phyloP scores from a whole-genome alignment of 2,329 filamentous ascomycete species.

The Sporothrix globosa region DNA sequence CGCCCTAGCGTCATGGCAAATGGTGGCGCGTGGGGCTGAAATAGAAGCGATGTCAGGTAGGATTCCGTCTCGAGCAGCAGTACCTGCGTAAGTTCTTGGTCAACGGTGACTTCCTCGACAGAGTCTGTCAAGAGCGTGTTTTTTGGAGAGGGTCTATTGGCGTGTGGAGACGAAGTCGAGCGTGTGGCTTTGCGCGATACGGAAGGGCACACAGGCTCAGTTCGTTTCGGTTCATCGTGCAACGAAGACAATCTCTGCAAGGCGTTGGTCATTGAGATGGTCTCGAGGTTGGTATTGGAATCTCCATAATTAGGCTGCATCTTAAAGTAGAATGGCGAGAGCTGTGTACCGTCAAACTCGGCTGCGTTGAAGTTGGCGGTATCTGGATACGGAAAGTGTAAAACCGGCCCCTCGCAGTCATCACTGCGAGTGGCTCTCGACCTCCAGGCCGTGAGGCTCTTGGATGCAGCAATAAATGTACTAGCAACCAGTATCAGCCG shows the following conservation, averaged over 20 bases:
- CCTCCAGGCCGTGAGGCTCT: background rate
- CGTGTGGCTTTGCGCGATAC: background rate
- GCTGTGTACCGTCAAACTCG: background rate
- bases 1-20: background rate
- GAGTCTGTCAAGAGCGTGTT: background rate
- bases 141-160: background rate
- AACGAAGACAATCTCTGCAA: background rate
- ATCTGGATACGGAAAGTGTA: background rate
- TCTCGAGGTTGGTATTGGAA: background rate
- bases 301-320: background rate
- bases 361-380: background rate
- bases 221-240: too few relatives aligned
- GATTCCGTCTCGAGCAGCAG: slow-evolving; percentile 14
- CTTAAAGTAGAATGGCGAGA: slow-evolving; percentile 3
- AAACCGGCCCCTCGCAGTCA: background rate
- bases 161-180: background rate
- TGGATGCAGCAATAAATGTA: slow-evolving; percentile 17
- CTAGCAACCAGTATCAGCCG: slow-evolving; percentile 12
- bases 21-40: background rate
- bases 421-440: background rate
- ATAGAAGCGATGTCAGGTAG: background rate
- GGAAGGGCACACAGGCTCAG: background rate
- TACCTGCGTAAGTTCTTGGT: slow-evolving; percentile 21
- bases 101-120: background rate
- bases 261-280: background rate